Evolutionary conservation across 2,329 filamentous ascomycete genomes (phyloP).

Genomic region (Colletotrichum karsti): DNA sequence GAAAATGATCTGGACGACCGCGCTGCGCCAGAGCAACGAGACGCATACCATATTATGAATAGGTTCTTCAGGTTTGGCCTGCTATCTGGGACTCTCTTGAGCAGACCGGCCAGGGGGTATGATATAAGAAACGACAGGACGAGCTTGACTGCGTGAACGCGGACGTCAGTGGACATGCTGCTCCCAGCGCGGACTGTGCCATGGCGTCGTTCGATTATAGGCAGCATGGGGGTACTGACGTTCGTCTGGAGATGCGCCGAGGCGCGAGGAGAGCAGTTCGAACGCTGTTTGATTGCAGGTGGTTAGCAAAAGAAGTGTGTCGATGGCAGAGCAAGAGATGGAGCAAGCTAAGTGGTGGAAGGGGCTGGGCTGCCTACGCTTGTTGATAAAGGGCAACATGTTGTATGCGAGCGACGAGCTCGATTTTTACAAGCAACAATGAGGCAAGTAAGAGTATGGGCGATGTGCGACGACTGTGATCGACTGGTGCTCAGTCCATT

Average conservation of each 20-base stretch:
- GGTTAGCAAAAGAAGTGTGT: not conserved
- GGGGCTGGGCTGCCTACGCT: slow-evolving; percentile 30
- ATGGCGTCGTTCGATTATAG: slow-evolving; percentile 40
- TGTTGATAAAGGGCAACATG: slow-evolving; percentile 40
- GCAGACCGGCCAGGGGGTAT: slow-evolving; percentile 86
- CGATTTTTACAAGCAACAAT: not conserved
- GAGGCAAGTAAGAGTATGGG: not conserved
- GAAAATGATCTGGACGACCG: not conserved
- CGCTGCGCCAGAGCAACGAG: not conserved
- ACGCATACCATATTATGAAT: slow-evolving; percentile 78
- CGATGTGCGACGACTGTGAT: not conserved
- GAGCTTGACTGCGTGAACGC: slow-evolving; percentile 77
- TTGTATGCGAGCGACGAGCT: not conserved
- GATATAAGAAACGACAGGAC: slow-evolving; percentile 90
- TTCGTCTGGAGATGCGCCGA: slow-evolving; percentile 57
- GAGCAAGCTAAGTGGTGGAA: not conserved
- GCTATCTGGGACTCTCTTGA: slow-evolving; percentile 90
- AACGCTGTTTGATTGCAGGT: slow-evolving; percentile 46
- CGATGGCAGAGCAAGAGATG: not conserved
- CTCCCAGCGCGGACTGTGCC: not conserved
- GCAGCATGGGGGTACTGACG: slow-evolving; percentile 42
- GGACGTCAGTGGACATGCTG: not conserved
- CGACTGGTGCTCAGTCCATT: not conserved
- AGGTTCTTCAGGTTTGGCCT: slow-evolving; percentile 86
- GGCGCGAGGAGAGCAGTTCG: slow-evolving; percentile 45